These are phyloP conservation scores for Tuctoria greenei DNA, from an alignment of 176 grass and related monocot species.

Conservation along the genomic window DNA sequence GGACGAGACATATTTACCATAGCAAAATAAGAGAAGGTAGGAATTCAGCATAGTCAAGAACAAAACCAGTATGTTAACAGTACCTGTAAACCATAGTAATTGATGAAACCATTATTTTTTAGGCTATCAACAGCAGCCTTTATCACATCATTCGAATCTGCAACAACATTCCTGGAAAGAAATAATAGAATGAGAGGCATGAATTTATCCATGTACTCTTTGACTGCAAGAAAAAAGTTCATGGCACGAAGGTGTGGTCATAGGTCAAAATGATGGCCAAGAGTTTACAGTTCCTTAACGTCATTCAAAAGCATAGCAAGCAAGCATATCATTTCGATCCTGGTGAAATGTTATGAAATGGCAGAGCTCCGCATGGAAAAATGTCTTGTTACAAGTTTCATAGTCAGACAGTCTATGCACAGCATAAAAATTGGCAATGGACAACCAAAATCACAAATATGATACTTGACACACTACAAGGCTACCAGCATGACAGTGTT, in stretches of 20 bases:
- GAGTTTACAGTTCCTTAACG: conserved; percentile 14
- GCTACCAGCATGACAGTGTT: background rate
- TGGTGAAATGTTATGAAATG: background rate
- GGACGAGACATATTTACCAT: background rate
- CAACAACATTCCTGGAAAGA: conserved; percentile 59
- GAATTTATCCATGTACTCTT: conserved; percentile 17
- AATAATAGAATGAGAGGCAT: conserved; percentile 31
- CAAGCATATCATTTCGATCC: background rate
- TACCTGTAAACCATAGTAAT: conserved; percentile 96
- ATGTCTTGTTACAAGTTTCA: background rate
- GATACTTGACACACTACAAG: background rate
- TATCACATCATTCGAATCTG: conserved; percentile 66
- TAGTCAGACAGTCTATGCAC: background rate
- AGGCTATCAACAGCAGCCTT: conserved; percentile 66
- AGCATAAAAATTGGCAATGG: conserved; percentile 12
- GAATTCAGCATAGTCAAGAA: background rate
- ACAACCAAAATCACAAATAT: conserved; percentile 1
- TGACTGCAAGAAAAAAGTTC: conserved; percentile 8
- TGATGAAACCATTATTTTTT: conserved; percentile 76
- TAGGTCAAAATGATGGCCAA: background rate
- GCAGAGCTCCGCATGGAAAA: background rate
- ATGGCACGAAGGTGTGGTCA: conserved; percentile 5
- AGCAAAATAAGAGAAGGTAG: conserved; percentile 15
- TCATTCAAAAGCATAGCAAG: background rate
- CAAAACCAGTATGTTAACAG: background rate